These are phyloP conservation scores for Fusarium dimerum DNA, from an alignment of 2,329 filamentous ascomycete genomes.

Conservation along the genomic window DNA sequence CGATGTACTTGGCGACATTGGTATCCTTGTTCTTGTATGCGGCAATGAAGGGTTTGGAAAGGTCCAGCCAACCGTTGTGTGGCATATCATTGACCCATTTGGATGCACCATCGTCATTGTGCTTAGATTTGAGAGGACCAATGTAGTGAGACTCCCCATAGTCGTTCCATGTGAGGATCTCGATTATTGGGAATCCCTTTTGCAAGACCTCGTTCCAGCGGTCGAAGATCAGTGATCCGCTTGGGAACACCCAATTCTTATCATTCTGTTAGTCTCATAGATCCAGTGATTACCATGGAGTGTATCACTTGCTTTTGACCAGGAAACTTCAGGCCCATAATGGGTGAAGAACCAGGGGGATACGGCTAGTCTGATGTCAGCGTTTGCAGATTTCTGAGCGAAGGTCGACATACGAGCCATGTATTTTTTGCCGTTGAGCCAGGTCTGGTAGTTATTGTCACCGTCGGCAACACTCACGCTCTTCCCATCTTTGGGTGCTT, in stretches of 20 bases:
- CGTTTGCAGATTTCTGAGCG: accelerated
- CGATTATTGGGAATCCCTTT: slow-evolving; percentile 48
- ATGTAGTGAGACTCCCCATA: slow-evolving; percentile 59
- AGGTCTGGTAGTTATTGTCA: slow-evolving; percentile 36
- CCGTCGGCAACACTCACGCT: slow-evolving; percentile 44
- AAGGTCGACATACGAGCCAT: slow-evolving; percentile 38
- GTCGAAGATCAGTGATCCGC: slow-evolving; percentile 59
- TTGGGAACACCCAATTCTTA: slow-evolving; percentile 60
- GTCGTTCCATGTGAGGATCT: slow-evolving; percentile 50
- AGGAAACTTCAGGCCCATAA: slow-evolving; percentile 27
- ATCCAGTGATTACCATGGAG: accelerated
- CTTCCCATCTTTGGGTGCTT: slow-evolving; percentile 44
- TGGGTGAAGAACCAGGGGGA: slow-evolving; percentile 51
- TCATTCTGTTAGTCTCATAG: slow-evolving; percentile 40
- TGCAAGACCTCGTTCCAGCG: slow-evolving; percentile 53
- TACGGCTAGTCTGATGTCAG: slow-evolving; percentile 24
- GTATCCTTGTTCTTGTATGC: slow-evolving; percentile 51
- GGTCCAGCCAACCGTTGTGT: slow-evolving; percentile 54
- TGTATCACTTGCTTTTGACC: slow-evolving; percentile 9
- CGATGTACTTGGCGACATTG: slow-evolving; percentile 43
- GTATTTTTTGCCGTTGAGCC: slow-evolving; percentile 45
- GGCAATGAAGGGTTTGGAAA: slow-evolving; percentile 54
- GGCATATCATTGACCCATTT: slow-evolving; percentile 52
- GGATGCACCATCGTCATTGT: slow-evolving; percentile 44
- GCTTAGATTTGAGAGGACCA: slow-evolving; percentile 46